These are phyloP conservation scores for Penicillium glabrum DNA, from an alignment of 2,329 filamentous ascomycete genomes.

Conservation along the genomic window DNA sequence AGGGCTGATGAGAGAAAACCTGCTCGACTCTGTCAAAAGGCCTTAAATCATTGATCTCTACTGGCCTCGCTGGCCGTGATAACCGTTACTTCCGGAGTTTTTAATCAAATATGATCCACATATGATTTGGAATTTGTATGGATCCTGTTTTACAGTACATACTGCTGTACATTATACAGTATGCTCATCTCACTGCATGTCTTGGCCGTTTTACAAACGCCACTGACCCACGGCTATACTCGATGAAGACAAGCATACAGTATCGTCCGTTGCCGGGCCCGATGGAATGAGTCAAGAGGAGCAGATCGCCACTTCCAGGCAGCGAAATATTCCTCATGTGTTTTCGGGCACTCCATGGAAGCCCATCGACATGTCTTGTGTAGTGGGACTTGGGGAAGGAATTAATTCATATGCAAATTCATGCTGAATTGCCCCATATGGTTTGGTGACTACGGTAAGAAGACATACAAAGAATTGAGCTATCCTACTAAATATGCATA, in stretches of 20 bases:
- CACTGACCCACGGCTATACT: conserved; percentile 13
- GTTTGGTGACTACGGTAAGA: neutral
- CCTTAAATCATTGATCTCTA: neutral
- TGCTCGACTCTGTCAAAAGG: neutral
- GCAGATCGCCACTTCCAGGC: conserved; percentile 16
- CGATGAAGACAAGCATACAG: neutral
- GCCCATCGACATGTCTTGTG: neutral
- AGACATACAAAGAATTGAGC: neutral
- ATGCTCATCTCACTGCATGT: neutral
- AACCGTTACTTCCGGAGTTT: no score
- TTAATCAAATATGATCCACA: neutral
- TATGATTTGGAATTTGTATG: neutral
- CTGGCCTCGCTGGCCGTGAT: no score
- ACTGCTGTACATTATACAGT: no score
- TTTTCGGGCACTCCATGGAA: neutral
- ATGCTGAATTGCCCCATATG: neutral
- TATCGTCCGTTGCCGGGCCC: neutral
- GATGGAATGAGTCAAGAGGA: neutral
- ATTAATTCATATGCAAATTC: neutral
- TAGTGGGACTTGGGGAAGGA: no score
- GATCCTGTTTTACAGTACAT: neutral
- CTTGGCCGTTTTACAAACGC: conserved; percentile 4
- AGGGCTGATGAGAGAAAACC: neutral
- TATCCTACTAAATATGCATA: neutral
- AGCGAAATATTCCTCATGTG: conserved; percentile 3